Percentiles rank a stretch among this genome's conserved stretches.
phyloP scores from a whole-genome alignment of 2,329 filamentous ascomycete species.

The Clonostachys solani region DNA sequence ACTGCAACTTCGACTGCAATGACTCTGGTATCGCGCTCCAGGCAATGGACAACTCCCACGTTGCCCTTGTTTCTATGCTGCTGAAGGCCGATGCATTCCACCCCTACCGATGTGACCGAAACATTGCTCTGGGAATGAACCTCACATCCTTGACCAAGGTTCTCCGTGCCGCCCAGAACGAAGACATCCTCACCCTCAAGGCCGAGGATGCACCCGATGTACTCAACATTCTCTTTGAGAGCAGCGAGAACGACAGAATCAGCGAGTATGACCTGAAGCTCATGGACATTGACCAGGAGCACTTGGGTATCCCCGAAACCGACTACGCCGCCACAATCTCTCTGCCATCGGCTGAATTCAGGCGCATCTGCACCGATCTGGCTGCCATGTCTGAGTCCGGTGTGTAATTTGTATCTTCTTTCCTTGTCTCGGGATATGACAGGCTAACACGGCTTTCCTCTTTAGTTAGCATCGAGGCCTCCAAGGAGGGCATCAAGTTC shows the following conservation, averaged over 20 bases:
- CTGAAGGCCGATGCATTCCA: slow-evolving; percentile 93
- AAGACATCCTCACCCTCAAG: slow-evolving; percentile 94
- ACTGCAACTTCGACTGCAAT: slow-evolving; percentile 99
- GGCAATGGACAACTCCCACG: slow-evolving; percentile 99
- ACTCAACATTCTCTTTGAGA: slow-evolving; percentile 95
- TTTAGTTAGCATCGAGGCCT: slow-evolving; percentile 88
- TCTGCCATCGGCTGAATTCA: slow-evolving; percentile 88
- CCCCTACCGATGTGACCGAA: slow-evolving; percentile 96
- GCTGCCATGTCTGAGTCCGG: slow-evolving; percentile 92
- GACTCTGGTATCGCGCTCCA: slow-evolving; percentile 97
- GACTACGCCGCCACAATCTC: slow-evolving; percentile 90
- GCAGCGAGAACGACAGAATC: slow-evolving; percentile 78
- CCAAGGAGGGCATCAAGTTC: slow-evolving; percentile 97
- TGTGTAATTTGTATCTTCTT: slow-evolving; percentile 37
- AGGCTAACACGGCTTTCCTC: neutral
- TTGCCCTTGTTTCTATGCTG: slow-evolving; percentile 98
- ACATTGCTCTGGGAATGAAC: slow-evolving; percentile 97
- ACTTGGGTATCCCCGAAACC: slow-evolving; percentile 97
- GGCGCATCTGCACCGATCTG: slow-evolving; percentile 90
- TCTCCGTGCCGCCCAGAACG: slow-evolving; percentile 86
- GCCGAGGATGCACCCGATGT: slow-evolving; percentile 95
- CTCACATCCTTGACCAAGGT: slow-evolving; percentile 96
- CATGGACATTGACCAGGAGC: slow-evolving; percentile 99
- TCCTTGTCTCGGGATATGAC: neutral
- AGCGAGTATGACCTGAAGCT: slow-evolving; percentile 99